These are phyloP conservation scores for Eutrema japonicum DNA, from an alignment of 345 rosid genomes.

Conservation along the genomic window DNA sequence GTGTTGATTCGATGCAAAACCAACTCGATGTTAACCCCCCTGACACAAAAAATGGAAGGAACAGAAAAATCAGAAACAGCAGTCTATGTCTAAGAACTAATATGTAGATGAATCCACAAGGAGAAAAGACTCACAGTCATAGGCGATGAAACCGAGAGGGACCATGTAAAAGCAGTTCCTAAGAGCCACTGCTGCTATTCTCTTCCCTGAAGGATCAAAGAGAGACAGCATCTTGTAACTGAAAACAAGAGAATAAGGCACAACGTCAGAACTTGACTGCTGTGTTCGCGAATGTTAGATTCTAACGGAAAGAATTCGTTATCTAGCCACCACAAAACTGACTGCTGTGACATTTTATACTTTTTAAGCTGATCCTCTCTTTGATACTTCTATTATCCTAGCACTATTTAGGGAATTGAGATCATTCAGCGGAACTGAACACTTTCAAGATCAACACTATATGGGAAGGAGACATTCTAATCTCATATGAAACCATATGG, in stretches of 20 bases:
- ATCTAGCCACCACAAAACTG: slow-evolving; percentile 1
- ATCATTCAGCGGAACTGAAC: background rate
- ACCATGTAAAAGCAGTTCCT: slow-evolving; percentile 90
- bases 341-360: too few relatives aligned
- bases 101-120: background rate
- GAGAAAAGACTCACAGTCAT: slow-evolving; percentile 69
- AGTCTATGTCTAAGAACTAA: background rate
- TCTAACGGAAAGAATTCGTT: background rate
- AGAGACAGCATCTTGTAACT: slow-evolving; percentile 94
- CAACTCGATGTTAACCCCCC: slow-evolving; percentile 88
- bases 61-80: slow-evolving; percentile 4
- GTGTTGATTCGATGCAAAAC: slow-evolving; percentile 78
- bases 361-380: too few relatives aligned
- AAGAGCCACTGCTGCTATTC: slow-evolving; percentile 76
- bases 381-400: background rate
- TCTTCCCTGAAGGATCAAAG: slow-evolving; percentile 79
- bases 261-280: background rate
- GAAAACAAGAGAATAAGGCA: slow-evolving; percentile 25
- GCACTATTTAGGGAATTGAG: background rate
- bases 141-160: slow-evolving; percentile 82
- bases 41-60: slow-evolving; percentile 41
- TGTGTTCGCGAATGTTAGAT: background rate
- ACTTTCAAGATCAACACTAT: background rate
- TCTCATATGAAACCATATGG: slow-evolving; percentile 23
- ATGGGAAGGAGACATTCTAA: slow-evolving; percentile 13